Evolutionary conservation across 352 stramenopile species (phyloP).

Genomic region (Phytophthora sp.): DNA sequence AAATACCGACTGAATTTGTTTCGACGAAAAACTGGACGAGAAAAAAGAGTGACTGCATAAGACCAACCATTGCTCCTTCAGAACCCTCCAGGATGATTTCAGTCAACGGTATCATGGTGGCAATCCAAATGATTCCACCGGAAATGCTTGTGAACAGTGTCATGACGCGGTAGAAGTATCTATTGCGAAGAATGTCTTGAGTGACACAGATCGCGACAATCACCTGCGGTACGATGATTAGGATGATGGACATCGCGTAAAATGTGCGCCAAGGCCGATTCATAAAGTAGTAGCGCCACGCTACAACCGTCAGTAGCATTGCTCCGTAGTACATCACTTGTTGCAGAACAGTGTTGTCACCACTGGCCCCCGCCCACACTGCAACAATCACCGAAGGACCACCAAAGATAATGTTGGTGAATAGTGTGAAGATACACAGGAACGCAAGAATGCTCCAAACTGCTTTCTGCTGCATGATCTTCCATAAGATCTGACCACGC

Average conservation of each 20-base stretch:
- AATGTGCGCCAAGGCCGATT: slow-evolving; percentile 39
- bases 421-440: slow-evolving; percentile 45
- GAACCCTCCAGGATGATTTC: slow-evolving; percentile 66
- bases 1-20: slow-evolving; percentile 40
- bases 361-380: slow-evolving; percentile 23
- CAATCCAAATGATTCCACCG: slow-evolving; percentile 26
- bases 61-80: slow-evolving; percentile 54
- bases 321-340: slow-evolving; percentile 18
- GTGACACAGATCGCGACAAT: slow-evolving; percentile 19
- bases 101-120: slow-evolving; percentile 43
- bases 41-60: slow-evolving; percentile 47
- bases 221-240: slow-evolving; percentile 32
- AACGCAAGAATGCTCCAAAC: slow-evolving; percentile 49
- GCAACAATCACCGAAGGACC: slow-evolving; percentile 21
- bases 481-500: slow-evolving; percentile 43
- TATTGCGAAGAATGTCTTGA: slow-evolving; percentile 27
- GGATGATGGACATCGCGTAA: slow-evolving; percentile 23
- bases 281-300: slow-evolving; percentile 35
- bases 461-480: slow-evolving; percentile 52
- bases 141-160: slow-evolving; percentile 25
- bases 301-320: slow-evolving; percentile 23
- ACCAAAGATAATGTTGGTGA: slow-evolving; percentile 33
- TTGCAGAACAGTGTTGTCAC: slow-evolving; percentile 24
- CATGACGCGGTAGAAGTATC: slow-evolving; percentile 34
- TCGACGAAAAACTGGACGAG: slow-evolving; percentile 46